Percentiles rank a stretch among this genome's conserved stretches.
Conservation (phyloP, 345 rosid genomes). For the Gossypium anomalum region DNA sequence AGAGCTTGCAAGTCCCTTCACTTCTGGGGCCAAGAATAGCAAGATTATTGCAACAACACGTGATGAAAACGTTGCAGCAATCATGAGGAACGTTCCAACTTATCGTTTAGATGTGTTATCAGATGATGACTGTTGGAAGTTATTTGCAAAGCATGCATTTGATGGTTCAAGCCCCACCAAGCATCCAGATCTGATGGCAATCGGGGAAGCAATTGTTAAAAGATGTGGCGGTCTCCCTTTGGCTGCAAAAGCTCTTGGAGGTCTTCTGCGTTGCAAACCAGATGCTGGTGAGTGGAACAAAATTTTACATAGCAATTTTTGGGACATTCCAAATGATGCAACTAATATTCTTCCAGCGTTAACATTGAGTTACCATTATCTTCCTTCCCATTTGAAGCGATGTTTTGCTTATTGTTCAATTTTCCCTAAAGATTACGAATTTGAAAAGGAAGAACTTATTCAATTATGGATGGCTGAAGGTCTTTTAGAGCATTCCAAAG, state of each 20-base stretch:
- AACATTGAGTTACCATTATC: constrained; percentile 19
- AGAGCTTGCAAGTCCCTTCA: no score
- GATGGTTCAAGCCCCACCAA: no score
- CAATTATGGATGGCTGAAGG: constrained; percentile 24
- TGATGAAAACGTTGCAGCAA: constrained; percentile 19
- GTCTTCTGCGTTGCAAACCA: background rate
- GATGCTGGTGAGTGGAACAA: constrained; percentile 15
- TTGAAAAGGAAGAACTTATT: constrained; percentile 18
- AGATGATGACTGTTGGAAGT: no score
- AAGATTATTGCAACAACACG: constrained; percentile 28
- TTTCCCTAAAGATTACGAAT: constrained; percentile 21
- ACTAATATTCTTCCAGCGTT: constrained; percentile 13
- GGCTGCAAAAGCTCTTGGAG: constrained; percentile 18
- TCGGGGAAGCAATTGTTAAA: no score
- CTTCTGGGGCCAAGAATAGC: no score
- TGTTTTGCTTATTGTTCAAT: constrained; percentile 27
- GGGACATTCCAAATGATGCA: constrained; percentile 14
- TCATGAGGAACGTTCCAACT: constrained; percentile 14
- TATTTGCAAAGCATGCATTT: no score
- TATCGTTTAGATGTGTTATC: no score
- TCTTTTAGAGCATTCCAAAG: background rate
- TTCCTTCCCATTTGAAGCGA: constrained; percentile 23
- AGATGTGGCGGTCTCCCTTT: constrained; percentile 26
- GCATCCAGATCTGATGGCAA: no score
- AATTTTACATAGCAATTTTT: constrained; percentile 13